Base-by-base conservation (phyloP, 176 grass and related monocot genomes). In the Otatea glauca region DNA sequence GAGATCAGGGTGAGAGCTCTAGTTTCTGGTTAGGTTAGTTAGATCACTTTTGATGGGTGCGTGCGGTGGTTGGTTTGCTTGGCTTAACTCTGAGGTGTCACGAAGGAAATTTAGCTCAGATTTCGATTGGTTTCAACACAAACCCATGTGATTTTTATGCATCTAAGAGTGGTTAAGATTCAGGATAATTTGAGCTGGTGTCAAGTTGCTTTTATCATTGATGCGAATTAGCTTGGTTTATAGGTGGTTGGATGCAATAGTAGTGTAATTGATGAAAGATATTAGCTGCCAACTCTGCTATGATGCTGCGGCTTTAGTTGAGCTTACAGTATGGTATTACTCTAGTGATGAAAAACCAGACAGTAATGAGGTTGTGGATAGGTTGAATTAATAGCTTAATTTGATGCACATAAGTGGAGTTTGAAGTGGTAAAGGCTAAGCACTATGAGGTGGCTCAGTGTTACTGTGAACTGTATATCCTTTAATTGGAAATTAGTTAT, bases 1-100 rank as follows among this genome's bases (percentile, higher is more conserved):
- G 96, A 98, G 80, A 95, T 92, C 84, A 92, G 96, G 93, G 96
- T 78, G 86, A 78, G 80, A 44, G n/a, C 6, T 73, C 45, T 62
- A 3, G 54, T 51, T 80, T 39, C 66, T 29, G 61, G 65, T 70
- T 70, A 34, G 5, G 24, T 84, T 43, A 44, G 42, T 72, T 5
- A 83, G 58, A 56, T 81, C 58, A 51, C 7, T 3, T 65, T 75
- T 32, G 75, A 16, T 82, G 39, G 21, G 32, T 38, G 47, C n/a
- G 42, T 73, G 55, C 13, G 39, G 54, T 59, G 51, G 24, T 60
- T 82, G 42, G 14, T 50, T 50, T 16, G 53, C 3, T 72, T 76
- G 8, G 79, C 24, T 4, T 24, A n/a, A 27, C 48, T 10, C 39
- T 10, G 8, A 35, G 32, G 43, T 41, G 39, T 45, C 5, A 4